Conservation (phyloP, 2,329 filamentous ascomycete genomes). For the Zasmidium citrigriseum region DNA sequence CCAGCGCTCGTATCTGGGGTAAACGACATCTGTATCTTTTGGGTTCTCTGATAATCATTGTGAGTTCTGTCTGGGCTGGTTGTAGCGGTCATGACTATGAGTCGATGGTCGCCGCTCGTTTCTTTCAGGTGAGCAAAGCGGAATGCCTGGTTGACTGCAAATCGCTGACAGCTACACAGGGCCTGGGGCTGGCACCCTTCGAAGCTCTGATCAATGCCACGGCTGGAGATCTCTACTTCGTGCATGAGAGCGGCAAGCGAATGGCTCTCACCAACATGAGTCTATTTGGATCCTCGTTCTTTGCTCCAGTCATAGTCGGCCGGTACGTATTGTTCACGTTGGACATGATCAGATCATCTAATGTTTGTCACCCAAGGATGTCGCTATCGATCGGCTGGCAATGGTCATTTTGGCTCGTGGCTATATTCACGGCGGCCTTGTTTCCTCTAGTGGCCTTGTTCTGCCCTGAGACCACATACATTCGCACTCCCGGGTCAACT, state of each 20-base stretch:
- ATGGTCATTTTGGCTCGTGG: conserved; percentile 83
- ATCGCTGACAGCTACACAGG: conserved; percentile 37
- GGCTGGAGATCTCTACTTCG: conserved; percentile 83
- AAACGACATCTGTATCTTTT: conserved; percentile 83
- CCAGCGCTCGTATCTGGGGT: conserved; percentile 82
- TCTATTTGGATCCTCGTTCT: conserved; percentile 67
- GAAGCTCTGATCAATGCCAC: conserved; percentile 83
- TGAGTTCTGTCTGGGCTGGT: conserved; percentile 75
- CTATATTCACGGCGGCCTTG: conserved; percentile 72
- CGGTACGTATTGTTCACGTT: conserved; percentile 43
- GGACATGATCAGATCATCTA: not conserved
- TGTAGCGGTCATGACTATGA: conserved; percentile 64
- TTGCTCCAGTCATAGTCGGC: conserved; percentile 81
- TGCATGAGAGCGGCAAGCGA: conserved; percentile 74
- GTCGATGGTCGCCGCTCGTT: conserved; percentile 71
- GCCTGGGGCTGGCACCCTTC: conserved; percentile 81
- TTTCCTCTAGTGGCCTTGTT: conserved; percentile 72
- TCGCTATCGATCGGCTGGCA: conserved; percentile 62
- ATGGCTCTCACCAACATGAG: conserved; percentile 77
- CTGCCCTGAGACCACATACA: conserved; percentile 79
- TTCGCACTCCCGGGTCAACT: conserved; percentile 43
- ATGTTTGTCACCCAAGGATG: not conserved
- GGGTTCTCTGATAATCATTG: conserved; percentile 69
- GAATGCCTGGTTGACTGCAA: not conserved
- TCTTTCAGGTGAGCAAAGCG: conserved; percentile 59